Evolutionary conservation across 129 eudicot genomes (phyloP).

Genomic region (Calendula officinalis): DNA sequence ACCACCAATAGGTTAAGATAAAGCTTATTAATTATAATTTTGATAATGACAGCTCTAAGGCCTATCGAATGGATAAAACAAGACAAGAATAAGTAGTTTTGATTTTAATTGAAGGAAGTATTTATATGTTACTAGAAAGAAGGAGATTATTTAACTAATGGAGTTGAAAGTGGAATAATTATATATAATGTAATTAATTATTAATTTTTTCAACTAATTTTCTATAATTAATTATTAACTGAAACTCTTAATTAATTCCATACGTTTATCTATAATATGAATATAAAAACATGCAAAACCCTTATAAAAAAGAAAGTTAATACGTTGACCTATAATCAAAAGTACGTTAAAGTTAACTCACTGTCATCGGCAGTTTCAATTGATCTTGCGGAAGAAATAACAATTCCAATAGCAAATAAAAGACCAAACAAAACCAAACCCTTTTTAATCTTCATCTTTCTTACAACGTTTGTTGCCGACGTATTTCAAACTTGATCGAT

Average conservation of each 20-base stretch:
- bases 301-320: neutral
- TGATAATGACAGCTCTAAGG: too few relatives aligned
- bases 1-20: neutral
- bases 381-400: slow-evolving; percentile 35
- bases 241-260: too few relatives aligned
- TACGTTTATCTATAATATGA: too few relatives aligned
- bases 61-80: too few relatives aligned
- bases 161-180: too few relatives aligned
- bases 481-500: slow-evolving; percentile 3
- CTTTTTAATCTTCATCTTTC: slow-evolving; percentile 28
- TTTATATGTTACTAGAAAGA: too few relatives aligned
- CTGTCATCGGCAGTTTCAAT: slow-evolving; percentile 26
- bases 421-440: slow-evolving; percentile 32
- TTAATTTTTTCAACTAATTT: too few relatives aligned
- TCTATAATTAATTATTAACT: too few relatives aligned
- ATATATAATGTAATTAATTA: too few relatives aligned
- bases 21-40: neutral
- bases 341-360: slow-evolving; percentile 1
- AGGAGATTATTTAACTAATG: too few relatives aligned
- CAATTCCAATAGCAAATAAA: slow-evolving; percentile 29
- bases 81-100: too few relatives aligned
- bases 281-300: neutral
- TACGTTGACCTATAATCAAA: neutral
- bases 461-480: neutral
- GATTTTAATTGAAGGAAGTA: too few relatives aligned